These are phyloP conservation scores for Mycena vitilis DNA, from an alignment of 768 basidiomycete species.

Conservation along the genomic window DNA sequence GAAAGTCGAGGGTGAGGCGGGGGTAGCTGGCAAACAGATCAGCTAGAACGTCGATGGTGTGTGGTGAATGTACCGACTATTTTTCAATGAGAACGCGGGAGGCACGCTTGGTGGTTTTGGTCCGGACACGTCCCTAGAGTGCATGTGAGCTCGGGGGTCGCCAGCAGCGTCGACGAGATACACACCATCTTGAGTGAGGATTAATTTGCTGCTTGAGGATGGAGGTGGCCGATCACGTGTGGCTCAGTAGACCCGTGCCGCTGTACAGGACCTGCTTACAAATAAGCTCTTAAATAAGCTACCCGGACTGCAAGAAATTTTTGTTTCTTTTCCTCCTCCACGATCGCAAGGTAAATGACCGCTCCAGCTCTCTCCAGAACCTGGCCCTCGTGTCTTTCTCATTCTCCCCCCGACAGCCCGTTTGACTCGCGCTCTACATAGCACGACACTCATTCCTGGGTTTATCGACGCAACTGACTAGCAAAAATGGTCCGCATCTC, in stretches of 20 bases:
- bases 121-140: constrained; percentile 95
- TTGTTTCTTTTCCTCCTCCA: constrained; percentile 28
- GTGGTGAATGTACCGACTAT: constrained; percentile 71
- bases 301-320: constrained; percentile 10
- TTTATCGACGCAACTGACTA: constrained; percentile 47
- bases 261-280: not conserved
- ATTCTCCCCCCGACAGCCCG: constrained; percentile 51
- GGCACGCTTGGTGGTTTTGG: constrained; percentile 99
- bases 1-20: constrained; percentile 98
- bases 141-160: constrained; percentile 14
- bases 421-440: constrained; percentile 86
- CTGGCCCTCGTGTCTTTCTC: constrained; percentile 34
- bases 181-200: constrained; percentile 37
- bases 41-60: constrained; percentile 11
- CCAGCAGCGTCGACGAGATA: constrained; percentile 16
- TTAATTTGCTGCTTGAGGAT: constrained; percentile 14
- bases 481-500: constrained; percentile 87
- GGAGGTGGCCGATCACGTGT: not conserved
- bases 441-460: constrained; percentile 89
- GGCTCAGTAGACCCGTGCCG: not conserved
- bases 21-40: constrained; percentile 77
- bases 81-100: constrained; percentile 99
- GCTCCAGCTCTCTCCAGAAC: constrained; percentile 40
- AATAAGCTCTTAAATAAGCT: not conserved
- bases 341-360: constrained; percentile 60